Conservation (phyloP, 2,329 filamentous ascomycete species). For the Colletotrichum sp. region DNA sequence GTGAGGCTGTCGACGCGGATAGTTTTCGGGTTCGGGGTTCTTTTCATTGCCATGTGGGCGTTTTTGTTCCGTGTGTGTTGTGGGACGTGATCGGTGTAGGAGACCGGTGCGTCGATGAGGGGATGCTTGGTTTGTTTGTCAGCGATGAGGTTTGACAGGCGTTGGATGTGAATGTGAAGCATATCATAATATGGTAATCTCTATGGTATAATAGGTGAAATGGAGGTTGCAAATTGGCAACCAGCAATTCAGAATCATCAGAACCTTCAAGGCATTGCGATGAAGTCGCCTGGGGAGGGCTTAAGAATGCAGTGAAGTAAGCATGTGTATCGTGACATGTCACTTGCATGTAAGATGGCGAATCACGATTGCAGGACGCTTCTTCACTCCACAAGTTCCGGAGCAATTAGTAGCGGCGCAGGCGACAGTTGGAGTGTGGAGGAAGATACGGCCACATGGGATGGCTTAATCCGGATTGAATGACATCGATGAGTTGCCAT, state of each 20-base stretch:
- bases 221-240: rapidly evolving
- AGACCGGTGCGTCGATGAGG: neutral
- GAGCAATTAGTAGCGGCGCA: no score
- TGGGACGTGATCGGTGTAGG: neutral
- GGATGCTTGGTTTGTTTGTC: no score
- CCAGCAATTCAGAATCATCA: neutral
- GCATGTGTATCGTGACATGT: no score
- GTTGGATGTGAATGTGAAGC: rapidly evolving
- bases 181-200: rapidly evolving
- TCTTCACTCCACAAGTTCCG: no score
- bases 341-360: no score
- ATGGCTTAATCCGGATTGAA: no score
- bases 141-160: neutral
- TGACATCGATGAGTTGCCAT: no score
- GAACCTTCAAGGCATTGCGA: rapidly evolving
- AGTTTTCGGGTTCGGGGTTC: neutral
- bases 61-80: neutral
- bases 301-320: neutral
- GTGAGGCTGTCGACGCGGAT: neutral
- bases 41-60: neutral
- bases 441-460: no score
- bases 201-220: rapidly evolving
- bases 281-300: neutral
- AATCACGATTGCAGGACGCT: no score
- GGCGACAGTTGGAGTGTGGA: no score